Base-by-base conservation (phyloP, 179 eudicot species). In the Beta corolliflora region DNA sequence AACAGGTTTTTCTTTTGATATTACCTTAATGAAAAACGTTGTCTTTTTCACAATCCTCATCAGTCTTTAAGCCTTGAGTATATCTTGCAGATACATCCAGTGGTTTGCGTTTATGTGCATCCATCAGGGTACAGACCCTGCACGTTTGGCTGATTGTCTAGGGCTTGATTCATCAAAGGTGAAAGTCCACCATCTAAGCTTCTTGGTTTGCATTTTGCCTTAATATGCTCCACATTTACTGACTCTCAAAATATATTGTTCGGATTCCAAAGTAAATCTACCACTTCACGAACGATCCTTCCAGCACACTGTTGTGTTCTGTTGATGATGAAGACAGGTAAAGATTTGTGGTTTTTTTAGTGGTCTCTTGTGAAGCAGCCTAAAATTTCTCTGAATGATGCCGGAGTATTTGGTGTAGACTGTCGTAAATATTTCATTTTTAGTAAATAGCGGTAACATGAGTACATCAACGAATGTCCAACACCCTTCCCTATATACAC, bases 41-140 rank as follows among this genome's bases (percentile, higher is more conserved):
- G 56, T 56, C 58, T 79, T 75, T n/a, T 61, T 29, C 25, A n/a
- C 76, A 63, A 36, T 83, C 9, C 23, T 59, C 21, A 16, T 56
- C 75, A 81, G 70, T 60, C 76, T 74, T 19, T 65, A 69, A 72
- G 69, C 21, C 18, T 56, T 73, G 60, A 31, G 48, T 78, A 41
- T 73, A 59, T 74, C 29, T 73, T 89, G 89, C 91, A 93, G 99
- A 94, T 96, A 76, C 97, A 94, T 87, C 98, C 99, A 78, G 99
- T 96, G 79, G 93, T 96, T 82, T 91, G 71, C 99, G 99, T 80
- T 87, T 96, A 63, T 96, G 99, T 87, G 98, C 99, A 80, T 89
- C 97, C 83, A 96, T 96, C 93, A 96, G 87, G 99, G 99, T 50
- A 96, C 99, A 64, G 90, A 94, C 84, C 99, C 99, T 84, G 91